Percentiles rank a stretch among this genome's conserved stretches.
These are phyloP conservation scores for Salvia splendens DNA, from an alignment of 257 asterid genomes.

Conservation along the genomic window DNA sequence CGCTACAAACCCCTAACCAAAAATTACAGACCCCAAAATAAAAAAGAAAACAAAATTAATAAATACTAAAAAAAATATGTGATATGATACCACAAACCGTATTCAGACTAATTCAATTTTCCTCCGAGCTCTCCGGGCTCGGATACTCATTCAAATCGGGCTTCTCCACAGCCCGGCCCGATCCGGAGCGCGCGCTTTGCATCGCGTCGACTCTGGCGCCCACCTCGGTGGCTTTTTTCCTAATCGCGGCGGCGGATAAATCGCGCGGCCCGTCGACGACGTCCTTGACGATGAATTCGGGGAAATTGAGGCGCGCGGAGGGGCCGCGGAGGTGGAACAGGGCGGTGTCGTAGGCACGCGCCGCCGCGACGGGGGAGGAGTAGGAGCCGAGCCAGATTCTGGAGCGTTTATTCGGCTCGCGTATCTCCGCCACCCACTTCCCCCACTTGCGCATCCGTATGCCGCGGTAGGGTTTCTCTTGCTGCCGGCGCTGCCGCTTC, in stretches of 20 bases:
- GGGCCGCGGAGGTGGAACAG: constrained; percentile 78
- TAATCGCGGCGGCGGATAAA: constrained; percentile 68
- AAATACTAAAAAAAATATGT: neutral
- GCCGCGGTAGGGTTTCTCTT: constrained; percentile 72
- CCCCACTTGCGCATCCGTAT: constrained; percentile 98
- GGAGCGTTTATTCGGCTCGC: constrained; percentile 85
- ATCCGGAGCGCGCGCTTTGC: constrained; percentile 30
- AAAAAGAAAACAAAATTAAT: neutral
- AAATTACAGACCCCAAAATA: constrained; percentile 15
- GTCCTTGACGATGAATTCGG: constrained; percentile 51
- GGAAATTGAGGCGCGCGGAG: constrained; percentile 82
- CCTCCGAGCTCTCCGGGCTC: constrained; percentile 66
- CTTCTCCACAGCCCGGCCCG: constrained; percentile 41
- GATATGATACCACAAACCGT: constrained; percentile 16
- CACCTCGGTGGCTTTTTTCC: constrained; percentile 81
- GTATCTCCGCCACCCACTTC: constrained; percentile 90
- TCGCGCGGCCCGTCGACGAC: constrained; percentile 43
- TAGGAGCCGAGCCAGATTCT: constrained; percentile 91
- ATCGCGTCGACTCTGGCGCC: constrained; percentile 91
- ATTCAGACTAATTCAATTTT: constrained; percentile 32
- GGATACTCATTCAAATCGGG: constrained; percentile 90
- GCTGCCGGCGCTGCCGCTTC: constrained; percentile 51
- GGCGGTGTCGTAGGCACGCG: constrained; percentile 91
- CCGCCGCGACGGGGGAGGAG: constrained; percentile 86
- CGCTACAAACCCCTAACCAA: constrained; percentile 20